Conservation (phyloP, 352 stramenopile species). For the Globisporangium yorkense region DNA sequence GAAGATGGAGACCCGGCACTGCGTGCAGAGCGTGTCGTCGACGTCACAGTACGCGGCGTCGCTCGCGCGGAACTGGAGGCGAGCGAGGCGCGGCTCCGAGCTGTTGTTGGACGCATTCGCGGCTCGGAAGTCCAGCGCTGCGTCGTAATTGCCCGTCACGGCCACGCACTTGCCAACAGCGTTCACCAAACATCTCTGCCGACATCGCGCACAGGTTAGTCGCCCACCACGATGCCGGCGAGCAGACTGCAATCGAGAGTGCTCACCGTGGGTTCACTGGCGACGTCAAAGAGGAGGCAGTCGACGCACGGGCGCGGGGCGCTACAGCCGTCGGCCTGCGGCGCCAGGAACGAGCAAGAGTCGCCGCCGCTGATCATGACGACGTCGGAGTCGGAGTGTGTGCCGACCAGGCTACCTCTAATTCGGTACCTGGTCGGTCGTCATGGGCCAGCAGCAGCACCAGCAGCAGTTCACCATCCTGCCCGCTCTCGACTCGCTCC, state of each 20-base stretch:
- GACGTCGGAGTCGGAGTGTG: not conserved
- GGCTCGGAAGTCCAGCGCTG: constrained; percentile 6
- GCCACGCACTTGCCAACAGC: not conserved
- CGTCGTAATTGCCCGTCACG: not conserved
- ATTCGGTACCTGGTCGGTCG: no score
- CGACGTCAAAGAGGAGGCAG: constrained; percentile 21
- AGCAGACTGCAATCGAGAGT: no score
- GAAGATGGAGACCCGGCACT: not conserved
- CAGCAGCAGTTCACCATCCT: no score
- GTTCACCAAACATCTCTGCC: not conserved
- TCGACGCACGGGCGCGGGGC: constrained; percentile 23
- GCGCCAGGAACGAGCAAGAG: constrained; percentile 27
- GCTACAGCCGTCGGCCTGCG: constrained; percentile 32
- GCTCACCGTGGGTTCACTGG: constrained; percentile 8
- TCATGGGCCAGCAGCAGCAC: no score
- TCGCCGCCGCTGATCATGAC: constrained; percentile 4
- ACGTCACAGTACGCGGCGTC: constrained; percentile 26
- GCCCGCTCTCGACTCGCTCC: no score
- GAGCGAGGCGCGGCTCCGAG: constrained; percentile 20
- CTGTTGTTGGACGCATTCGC: constrained; percentile 10
- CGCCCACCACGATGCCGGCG: not conserved
- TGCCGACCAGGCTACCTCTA: not conserved
- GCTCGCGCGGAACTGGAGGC: constrained; percentile 22
- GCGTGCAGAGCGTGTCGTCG: constrained; percentile 21
- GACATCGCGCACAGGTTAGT: not conserved